phyloP scores from a whole-genome alignment of 2,329 filamentous ascomycete species.

The Aureobasidium sp. region DNA sequence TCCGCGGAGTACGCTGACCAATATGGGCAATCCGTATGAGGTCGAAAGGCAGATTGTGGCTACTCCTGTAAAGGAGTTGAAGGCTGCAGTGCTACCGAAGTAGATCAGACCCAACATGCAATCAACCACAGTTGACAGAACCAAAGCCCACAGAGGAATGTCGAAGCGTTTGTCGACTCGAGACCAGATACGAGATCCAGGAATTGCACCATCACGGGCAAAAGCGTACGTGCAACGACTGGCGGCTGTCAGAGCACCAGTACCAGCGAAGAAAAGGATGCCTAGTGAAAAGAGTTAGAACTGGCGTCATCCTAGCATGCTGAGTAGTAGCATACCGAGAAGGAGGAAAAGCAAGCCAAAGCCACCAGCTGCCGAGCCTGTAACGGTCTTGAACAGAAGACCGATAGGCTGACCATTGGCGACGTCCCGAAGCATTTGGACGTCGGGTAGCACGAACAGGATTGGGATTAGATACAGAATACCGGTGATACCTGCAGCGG shows the following conservation, averaged over 20 bases:
- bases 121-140: constrained; percentile 59
- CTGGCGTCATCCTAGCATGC: constrained; percentile 10
- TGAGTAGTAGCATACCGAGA: constrained; percentile 33
- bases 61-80: constrained; percentile 71
- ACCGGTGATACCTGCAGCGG: constrained; percentile 57
- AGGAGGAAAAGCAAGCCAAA: constrained; percentile 52
- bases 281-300: constrained; percentile 50
- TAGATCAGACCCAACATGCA: constrained; percentile 68
- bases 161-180: constrained; percentile 46
- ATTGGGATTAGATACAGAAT: constrained; percentile 62
- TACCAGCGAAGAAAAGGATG: constrained; percentile 68
- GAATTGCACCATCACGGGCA: constrained; percentile 63
- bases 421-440: constrained; percentile 53
- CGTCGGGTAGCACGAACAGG: constrained; percentile 64
- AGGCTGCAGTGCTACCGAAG: constrained; percentile 67
- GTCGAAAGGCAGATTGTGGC: constrained; percentile 70
- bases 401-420: constrained; percentile 69
- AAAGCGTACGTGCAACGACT: constrained; percentile 65
- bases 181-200: constrained; percentile 34
- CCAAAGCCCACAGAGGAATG: constrained; percentile 61
- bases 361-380: constrained; percentile 56
- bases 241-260: constrained; percentile 64
- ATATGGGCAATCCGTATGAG: constrained; percentile 66
- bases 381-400: constrained; percentile 65
- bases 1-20: constrained; percentile 59